Conservation (phyloP, 176 grass and related monocot species). For the Cenchrus purpureus region DNA sequence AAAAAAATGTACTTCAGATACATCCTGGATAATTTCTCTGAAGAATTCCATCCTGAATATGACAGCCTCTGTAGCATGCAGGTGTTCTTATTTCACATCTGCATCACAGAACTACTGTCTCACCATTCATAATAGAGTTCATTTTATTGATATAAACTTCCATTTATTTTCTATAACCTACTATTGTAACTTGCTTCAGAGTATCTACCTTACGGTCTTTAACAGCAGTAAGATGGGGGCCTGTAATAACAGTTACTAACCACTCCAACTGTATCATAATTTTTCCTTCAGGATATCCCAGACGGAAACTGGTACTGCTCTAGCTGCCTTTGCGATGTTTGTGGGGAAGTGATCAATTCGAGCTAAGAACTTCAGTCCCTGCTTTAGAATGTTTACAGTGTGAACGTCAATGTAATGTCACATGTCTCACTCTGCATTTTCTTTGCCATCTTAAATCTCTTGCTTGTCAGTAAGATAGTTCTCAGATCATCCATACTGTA, state of each 20-base stretch:
- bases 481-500: conserved; percentile 26
- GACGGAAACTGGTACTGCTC: conserved; percentile 94
- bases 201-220: conserved; percentile 8
- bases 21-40: not conserved
- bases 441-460: conserved; percentile 27
- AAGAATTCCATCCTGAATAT: conserved; percentile 18
- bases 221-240: conserved; percentile 19
- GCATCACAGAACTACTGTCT: conserved; percentile 2
- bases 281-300: conserved; percentile 71
- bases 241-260: conserved; percentile 24
- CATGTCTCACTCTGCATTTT: conserved; percentile 23
- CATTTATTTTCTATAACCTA: not conserved
- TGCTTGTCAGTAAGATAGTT: conserved; percentile 7
- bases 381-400: conserved; percentile 86
- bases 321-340: conserved; percentile 72
- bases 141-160: not conserved
- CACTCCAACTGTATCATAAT: conserved; percentile 6
- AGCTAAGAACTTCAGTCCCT: conserved; percentile 35
- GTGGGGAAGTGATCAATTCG: conserved; percentile 61
- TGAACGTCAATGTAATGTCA: conserved; percentile 71
- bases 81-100: conserved; percentile 13
- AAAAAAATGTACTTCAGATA: not conserved
- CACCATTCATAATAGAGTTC: not conserved
- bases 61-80: conserved; percentile 7
- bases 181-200: not conserved